Evolutionary conservation across 108 stramenopile species (phyloP).

Genomic region (Fragilaria crotonensis): DNA sequence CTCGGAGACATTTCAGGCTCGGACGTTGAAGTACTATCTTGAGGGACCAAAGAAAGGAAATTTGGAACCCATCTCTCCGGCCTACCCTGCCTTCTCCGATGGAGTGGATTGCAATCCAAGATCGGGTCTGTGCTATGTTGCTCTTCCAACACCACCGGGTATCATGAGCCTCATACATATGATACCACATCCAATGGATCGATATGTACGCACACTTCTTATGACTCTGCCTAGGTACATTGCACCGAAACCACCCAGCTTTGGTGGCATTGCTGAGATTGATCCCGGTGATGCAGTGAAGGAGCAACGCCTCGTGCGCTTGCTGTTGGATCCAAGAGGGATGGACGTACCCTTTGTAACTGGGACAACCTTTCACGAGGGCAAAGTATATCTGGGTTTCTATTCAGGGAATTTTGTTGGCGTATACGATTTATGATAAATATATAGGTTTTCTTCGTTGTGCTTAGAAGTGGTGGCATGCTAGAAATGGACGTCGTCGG

Average conservation of each 20-base stretch:
- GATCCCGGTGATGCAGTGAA: conserved; percentile 12
- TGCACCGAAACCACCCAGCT: conserved; percentile 18
- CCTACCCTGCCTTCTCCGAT: conserved; percentile 40
- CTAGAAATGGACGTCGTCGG: no score
- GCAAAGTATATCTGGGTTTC: conserved; percentile 66
- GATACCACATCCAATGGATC: conserved; percentile 19
- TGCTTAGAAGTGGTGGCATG: no score
- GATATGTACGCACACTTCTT: conserved; percentile 30
- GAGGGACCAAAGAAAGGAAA: conserved; percentile 30
- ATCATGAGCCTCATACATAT: conserved; percentile 4
- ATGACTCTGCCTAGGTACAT: conserved; percentile 37
- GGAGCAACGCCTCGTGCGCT: conserved; percentile 4
- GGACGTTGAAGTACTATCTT: conserved; percentile 48
- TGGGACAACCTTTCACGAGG: conserved; percentile 45
- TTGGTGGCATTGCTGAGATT: conserved; percentile 46
- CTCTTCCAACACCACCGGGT: conserved; percentile 29
- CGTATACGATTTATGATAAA: conserved; percentile 35
- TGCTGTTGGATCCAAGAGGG: conserved; percentile 60
- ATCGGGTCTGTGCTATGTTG: conserved; percentile 26
- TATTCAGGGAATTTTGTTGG: conserved; percentile 54
- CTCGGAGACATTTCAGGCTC: conserved; percentile 36
- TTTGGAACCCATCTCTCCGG: conserved; percentile 17
- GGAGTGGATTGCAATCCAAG: conserved; percentile 49
- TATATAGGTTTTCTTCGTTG: background rate
- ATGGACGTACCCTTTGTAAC: conserved; percentile 40